A percentile compares a stretch with the other conserved stretches of the same genome.
These are phyloP conservation scores for Aspergillus conjunctus DNA, from an alignment of 495 filamentous ascomycete genomes.

Conservation along the genomic window DNA sequence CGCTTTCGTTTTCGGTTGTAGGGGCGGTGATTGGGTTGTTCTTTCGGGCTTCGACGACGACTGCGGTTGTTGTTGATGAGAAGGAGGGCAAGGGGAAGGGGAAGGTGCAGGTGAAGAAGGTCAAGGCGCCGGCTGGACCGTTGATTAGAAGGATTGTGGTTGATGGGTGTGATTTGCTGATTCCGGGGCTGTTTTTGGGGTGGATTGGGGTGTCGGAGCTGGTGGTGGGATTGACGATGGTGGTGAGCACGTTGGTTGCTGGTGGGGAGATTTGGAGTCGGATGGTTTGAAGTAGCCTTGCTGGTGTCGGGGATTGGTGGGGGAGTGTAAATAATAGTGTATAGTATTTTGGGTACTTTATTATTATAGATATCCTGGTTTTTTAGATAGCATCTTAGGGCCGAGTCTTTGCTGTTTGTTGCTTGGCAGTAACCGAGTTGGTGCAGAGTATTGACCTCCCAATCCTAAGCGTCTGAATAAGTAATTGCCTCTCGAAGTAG, in stretches of 20 bases:
- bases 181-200: slow-evolving; percentile 56
- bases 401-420: too few relatives aligned
- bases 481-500: too few relatives aligned
- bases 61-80: background rate
- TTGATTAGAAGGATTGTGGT: slow-evolving; percentile 46
- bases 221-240: slow-evolving; percentile 53
- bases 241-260: slow-evolving; percentile 59
- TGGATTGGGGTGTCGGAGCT: slow-evolving; percentile 53
- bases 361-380: too few relatives aligned
- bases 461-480: too few relatives aligned
- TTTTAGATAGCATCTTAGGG: too few relatives aligned
- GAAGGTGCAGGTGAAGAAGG: background rate
- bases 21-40: slow-evolving; percentile 31
- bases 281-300: background rate
- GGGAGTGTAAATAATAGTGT: too few relatives aligned
- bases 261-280: slow-evolving; percentile 59
- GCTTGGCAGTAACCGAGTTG: too few relatives aligned
- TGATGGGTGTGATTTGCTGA: slow-evolving; percentile 57
- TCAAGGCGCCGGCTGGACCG: slow-evolving; percentile 11
- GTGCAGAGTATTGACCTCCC: too few relatives aligned
- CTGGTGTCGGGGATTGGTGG: background rate
- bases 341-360: too few relatives aligned
- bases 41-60: background rate
- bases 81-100: background rate
- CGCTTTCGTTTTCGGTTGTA: slow-evolving; percentile 42